These are phyloP conservation scores for Acorus calamus DNA, from an alignment of 106 monocot genomes.

Conservation along the genomic window DNA sequence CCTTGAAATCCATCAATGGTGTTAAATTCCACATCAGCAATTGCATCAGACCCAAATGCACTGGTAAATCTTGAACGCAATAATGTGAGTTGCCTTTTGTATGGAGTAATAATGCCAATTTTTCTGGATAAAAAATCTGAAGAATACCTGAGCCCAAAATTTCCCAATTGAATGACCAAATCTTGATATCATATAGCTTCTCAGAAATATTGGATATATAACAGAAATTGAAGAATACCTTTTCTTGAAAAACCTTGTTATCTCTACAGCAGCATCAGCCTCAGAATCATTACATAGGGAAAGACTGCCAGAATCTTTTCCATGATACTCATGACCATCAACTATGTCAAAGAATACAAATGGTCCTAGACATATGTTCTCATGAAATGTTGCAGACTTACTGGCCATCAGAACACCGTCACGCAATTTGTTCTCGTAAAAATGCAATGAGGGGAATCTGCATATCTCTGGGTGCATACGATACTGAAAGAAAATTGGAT, in stretches of 20 bases:
- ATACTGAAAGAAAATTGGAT: slow-evolving; percentile 42
- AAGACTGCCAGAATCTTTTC: slow-evolving; percentile 51
- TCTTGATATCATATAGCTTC: no score
- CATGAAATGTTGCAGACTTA: slow-evolving; percentile 75
- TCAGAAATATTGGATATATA: no score
- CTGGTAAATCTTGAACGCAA: slow-evolving; percentile 51
- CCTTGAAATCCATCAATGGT: slow-evolving; percentile 99
- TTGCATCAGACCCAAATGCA: slow-evolving; percentile 47
- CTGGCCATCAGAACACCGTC: slow-evolving; percentile 42
- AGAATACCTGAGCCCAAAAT: slow-evolving; percentile 40
- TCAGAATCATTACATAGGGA: slow-evolving; percentile 82
- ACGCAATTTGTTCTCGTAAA: slow-evolving; percentile 73
- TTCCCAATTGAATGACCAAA: no score
- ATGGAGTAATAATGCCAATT: slow-evolving; percentile 91
- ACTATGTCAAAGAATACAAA: slow-evolving; percentile 82
- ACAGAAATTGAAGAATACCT: slow-evolving; percentile 30
- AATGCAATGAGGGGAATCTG: slow-evolving; percentile 87
- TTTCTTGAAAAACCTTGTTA: slow-evolving; percentile 55
- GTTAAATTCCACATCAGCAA: slow-evolving; percentile 81
- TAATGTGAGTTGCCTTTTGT: slow-evolving; percentile 76
- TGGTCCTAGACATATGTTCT: slow-evolving; percentile 51
- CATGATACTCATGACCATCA: slow-evolving; percentile 72
- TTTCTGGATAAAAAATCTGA: slow-evolving; percentile 50
- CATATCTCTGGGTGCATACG: slow-evolving; percentile 98
- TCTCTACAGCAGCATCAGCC: slow-evolving; percentile 64